Conservation (phyloP, 2,329 filamentous ascomycete genomes). For the Colletotrichum eremochloae region DNA sequence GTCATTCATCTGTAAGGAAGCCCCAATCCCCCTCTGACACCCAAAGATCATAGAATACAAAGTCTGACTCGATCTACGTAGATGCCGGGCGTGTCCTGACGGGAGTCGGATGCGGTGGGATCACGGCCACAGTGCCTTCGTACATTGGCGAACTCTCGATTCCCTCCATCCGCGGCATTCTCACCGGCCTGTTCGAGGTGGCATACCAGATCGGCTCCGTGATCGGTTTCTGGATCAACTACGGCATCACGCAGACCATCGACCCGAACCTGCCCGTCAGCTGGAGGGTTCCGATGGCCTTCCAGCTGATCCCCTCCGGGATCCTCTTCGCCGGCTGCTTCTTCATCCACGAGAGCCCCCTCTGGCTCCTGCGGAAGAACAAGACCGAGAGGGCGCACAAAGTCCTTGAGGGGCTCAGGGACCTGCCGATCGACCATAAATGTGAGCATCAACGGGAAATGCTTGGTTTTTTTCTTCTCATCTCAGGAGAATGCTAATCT, state of each 20-base stretch:
- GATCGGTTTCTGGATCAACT: conserved; percentile 67
- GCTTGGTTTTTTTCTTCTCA: background rate
- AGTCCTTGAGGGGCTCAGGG: conserved; percentile 58
- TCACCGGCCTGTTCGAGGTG: conserved; percentile 66
- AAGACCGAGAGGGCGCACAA: conserved; percentile 46
- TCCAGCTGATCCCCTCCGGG: conserved; percentile 59
- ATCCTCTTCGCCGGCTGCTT: conserved; percentile 60
- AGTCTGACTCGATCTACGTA: background rate
- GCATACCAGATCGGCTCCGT: conserved; percentile 66
- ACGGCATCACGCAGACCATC: conserved; percentile 57
- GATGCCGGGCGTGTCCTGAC: conserved; percentile 67
- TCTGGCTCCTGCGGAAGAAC: conserved; percentile 43
- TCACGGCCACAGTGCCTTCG: conserved; percentile 68
- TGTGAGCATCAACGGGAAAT: conserved; percentile 43
- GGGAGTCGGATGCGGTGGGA: conserved; percentile 67
- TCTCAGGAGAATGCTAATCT: background rate
- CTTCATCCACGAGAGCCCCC: conserved; percentile 49
- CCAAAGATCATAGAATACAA: too few relatives aligned
- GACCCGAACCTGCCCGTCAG: conserved; percentile 49
- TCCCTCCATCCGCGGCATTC: conserved; percentile 68
- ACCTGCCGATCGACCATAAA: conserved; percentile 56
- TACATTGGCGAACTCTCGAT: conserved; percentile 75
- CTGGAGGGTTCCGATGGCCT: conserved; percentile 64
- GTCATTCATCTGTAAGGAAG: conserved; percentile 55
- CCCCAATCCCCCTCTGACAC: too few relatives aligned